These are phyloP conservation scores for Dunaliella primolecta DNA, from an alignment of 139 green algal genomes.

Conservation along the genomic window DNA sequence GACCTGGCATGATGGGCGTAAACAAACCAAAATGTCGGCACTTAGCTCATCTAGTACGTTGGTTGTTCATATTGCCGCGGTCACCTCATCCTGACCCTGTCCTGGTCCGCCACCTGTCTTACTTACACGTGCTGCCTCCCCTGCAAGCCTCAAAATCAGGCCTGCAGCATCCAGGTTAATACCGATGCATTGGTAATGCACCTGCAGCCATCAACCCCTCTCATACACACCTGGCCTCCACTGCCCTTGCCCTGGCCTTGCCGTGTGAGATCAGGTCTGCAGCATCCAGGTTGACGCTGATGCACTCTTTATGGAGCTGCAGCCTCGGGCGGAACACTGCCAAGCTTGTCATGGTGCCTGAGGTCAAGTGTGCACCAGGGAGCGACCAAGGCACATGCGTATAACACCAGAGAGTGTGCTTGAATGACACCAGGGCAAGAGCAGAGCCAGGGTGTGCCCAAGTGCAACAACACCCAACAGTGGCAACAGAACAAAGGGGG, in stretches of 20 bases:
- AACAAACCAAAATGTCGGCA: no score
- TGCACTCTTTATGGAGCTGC: conserved; percentile 14
- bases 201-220: conserved; percentile 16
- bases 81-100: no score
- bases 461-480: neutral
- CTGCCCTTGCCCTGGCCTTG: neutral
- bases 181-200: conserved; percentile 24
- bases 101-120: no score
- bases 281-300: conserved; percentile 36
- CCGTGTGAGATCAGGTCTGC: conserved; percentile 17
- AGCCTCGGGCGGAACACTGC: conserved; percentile 30
- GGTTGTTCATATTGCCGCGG: no score
- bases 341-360: conserved; percentile 11
- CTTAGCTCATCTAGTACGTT: no score
- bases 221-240: conserved; percentile 26
- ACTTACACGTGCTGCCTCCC: no score
- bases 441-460: neutral
- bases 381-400: neutral
- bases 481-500: no score
- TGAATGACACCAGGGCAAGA: neutral
- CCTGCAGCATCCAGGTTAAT: conserved; percentile 32
- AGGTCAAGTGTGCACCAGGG: neutral
- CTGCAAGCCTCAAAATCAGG: no score
- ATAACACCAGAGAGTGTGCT: neutral
- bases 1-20: no score